A percentile compares a stretch with the other conserved stretches of the same genome.
Conservation (phyloP, 768 basidiomycete species). For the Pholiota microspora region DNA sequence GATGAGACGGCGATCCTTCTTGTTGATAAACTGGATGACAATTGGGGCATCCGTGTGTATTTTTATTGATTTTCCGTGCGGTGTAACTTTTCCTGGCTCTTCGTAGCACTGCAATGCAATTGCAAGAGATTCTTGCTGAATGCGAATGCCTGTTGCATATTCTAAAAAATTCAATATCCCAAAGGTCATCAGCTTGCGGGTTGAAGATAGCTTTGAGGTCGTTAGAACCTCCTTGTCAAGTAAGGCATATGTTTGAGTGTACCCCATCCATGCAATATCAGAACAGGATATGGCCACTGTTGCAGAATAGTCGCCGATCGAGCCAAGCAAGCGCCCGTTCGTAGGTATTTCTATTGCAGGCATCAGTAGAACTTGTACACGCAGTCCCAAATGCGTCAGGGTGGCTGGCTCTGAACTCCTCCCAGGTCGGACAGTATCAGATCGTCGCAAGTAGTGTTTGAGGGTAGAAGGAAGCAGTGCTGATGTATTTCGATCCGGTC, state of each 20-base stretch:
- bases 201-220: not conserved
- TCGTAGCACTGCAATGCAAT: not conserved
- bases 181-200: not conserved
- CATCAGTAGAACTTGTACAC: not conserved
- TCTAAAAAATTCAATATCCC: not conserved
- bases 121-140: not conserved
- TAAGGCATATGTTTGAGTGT: not conserved
- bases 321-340: not conserved
- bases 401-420: not conserved
- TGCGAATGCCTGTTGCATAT: not conserved
- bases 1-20: not conserved
- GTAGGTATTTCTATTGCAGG: not conserved
- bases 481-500: not conserved
- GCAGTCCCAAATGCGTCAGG: not conserved
- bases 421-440: not conserved
- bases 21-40: not conserved
- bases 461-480: not conserved
- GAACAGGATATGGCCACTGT: not conserved
- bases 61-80: not conserved
- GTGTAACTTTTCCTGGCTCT: not conserved
- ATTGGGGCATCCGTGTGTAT: not conserved
- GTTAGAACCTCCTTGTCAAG: not conserved
- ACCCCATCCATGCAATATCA: not conserved
- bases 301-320: not conserved
- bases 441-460: not conserved